Conservation (phyloP, 2,329 filamentous ascomycete genomes). For the Phialophora tarda region DNA sequence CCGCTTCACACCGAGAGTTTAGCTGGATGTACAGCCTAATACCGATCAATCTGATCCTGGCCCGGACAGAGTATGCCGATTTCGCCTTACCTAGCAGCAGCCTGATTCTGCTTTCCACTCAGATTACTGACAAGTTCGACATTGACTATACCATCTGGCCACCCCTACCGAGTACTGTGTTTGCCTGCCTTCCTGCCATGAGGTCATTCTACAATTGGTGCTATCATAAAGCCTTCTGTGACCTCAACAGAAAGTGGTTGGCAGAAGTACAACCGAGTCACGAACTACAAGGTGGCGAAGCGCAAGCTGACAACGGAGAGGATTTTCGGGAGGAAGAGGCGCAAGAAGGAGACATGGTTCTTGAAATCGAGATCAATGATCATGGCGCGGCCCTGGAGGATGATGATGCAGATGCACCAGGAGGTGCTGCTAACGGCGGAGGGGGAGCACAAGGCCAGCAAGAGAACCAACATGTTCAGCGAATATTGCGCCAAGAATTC, state of each 20-base stretch:
- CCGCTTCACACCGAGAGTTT: constrained; percentile 46
- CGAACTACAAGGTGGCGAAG: constrained; percentile 43
- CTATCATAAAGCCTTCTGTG: constrained; percentile 65
- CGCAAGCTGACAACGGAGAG: constrained; percentile 41
- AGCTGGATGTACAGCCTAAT: constrained; percentile 69
- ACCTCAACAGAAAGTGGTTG: constrained; percentile 65
- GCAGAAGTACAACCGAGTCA: constrained; percentile 65
- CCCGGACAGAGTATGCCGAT: constrained; percentile 68
- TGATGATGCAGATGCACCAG: constrained; percentile 44
- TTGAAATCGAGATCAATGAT: constrained; percentile 59
- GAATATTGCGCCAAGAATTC: constrained; percentile 52
- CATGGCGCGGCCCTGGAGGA: constrained; percentile 52
- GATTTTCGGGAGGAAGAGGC: constrained; percentile 42
- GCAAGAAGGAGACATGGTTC: constrained; percentile 50
- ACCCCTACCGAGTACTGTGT: constrained; percentile 68
- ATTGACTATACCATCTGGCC: constrained; percentile 67
- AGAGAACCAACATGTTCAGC: constrained; percentile 41
- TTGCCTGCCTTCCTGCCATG: constrained; percentile 70
- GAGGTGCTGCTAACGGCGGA: constrained; percentile 39
- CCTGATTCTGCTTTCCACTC: constrained; percentile 59
- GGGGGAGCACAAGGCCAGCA: constrained; percentile 11
- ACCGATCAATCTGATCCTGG: constrained; percentile 70
- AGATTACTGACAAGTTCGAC: constrained; percentile 48
- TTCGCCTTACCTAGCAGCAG: constrained; percentile 67
- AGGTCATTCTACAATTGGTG: constrained; percentile 67